These are phyloP conservation scores for Otatea glauca DNA, from an alignment of 176 grass and related monocot species.

Conservation along the genomic window DNA sequence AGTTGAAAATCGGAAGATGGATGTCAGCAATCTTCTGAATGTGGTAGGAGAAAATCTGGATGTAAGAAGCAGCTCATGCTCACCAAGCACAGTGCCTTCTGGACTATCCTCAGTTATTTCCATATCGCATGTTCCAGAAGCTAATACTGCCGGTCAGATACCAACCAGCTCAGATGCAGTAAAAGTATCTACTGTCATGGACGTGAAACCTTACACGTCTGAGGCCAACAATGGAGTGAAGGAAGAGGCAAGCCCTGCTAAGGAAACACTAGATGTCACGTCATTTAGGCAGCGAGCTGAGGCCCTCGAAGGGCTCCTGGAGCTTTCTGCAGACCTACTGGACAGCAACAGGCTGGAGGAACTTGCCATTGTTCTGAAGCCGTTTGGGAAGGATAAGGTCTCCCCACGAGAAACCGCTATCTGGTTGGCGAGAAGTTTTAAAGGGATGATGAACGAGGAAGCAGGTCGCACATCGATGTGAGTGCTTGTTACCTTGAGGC, in stretches of 20 bases:
- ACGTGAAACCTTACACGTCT: conserved; percentile 40
- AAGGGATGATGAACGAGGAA: conserved; percentile 96
- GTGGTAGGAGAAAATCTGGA: conserved; percentile 63
- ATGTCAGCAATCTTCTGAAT: conserved; percentile 54
- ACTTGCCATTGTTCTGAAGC: conserved; percentile 93
- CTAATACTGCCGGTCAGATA: conserved; percentile 41
- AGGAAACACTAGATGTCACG: conserved; percentile 86
- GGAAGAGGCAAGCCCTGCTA: conserved; percentile 63
- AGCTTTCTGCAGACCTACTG: conserved; percentile 88
- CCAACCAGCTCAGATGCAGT: conserved; percentile 33
- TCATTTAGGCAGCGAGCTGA: conserved; percentile 97
- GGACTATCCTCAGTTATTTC: conserved; percentile 32
- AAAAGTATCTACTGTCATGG: conserved; percentile 35
- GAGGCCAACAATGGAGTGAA: conserved; percentile 47
- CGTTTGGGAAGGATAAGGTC: conserved; percentile 96
- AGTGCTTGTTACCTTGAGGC: conserved; percentile 8
- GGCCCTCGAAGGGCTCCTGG: conserved; percentile 90
- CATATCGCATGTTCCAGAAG: conserved; percentile 27
- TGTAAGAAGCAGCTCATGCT: conserved; percentile 53
- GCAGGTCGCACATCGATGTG: conserved; percentile 45
- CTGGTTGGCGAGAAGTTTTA: conserved; percentile 97
- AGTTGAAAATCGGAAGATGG: conserved; percentile 40
- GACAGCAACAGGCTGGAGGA: conserved; percentile 79
- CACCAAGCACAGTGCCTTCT: conserved; percentile 33
- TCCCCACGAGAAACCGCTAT: conserved; percentile 94